Base-by-base conservation (phyloP, 2,329 filamentous ascomycete genomes). In the Apiospora marii region DNA sequence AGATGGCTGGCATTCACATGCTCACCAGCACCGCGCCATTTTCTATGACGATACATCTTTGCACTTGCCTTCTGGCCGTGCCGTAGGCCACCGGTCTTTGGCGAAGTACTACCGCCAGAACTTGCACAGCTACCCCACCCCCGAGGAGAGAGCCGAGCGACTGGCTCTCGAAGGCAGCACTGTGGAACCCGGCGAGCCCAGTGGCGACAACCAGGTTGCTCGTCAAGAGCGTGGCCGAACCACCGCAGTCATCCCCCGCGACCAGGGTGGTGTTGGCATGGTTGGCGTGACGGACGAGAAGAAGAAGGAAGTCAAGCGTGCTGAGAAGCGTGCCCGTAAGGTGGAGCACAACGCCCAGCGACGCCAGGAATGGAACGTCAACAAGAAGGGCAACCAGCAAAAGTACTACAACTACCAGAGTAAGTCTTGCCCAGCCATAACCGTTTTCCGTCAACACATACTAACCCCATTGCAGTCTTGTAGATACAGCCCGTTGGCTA, bases 31-130 rank as follows among this genome's bases (percentile, higher is more conserved):
- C 5, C 89, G 92, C 74, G 92, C 94, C 49, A 93, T 94, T 30
- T 98, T 97, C 82, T 92, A 97, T 79, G 94, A 97, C 77, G 96
- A 99, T 64, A 95, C 94, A 79, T 96, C 98, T 82, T 89, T 99
- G 70, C 95, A 99, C 80, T 90, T 99, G 16, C 96, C 96, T 1
- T 94, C 93, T 5, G 96, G 96, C 70, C 92, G 93, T 74, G 93
- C 93, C 10, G 95, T 97, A 49, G 96, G 96, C 51, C 96, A 99
- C 82, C 91, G 96, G 68, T 96, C 94, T 10, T 84, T 98, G 71
- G 92, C 93, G 80, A 92, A 90, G 77, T 98, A 98, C 84, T 99
- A 92, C 85, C 92, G 94, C 73, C 96, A 99, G 85, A 98, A 98
- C 83, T 87, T 99, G 61, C 91, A 93, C 82, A 93, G 91, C 82